phyloP scores from a whole-genome alignment of 2,329 filamentous ascomycete species.

The Cercospora berteroae region DNA sequence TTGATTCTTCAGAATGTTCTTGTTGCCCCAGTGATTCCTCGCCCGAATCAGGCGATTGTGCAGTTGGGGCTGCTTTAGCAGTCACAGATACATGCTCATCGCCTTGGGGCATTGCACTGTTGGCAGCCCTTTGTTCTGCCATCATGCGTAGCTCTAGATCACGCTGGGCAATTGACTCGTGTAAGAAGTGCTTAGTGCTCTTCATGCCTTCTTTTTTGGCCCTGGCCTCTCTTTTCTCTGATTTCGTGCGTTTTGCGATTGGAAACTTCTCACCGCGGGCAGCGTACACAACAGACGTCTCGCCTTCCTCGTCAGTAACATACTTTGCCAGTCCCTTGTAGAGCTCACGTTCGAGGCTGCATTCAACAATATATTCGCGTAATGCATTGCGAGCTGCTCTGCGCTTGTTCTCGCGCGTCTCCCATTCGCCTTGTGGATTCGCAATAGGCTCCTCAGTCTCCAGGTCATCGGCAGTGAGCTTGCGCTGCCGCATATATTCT shows the following conservation, averaged over 20 bases:
- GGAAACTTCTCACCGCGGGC: slow-evolving; percentile 14
- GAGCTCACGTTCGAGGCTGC: slow-evolving; percentile 10
- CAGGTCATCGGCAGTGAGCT: slow-evolving; percentile 3
- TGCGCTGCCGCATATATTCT: neutral
- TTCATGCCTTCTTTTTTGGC: slow-evolving; percentile 3
- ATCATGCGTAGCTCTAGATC: slow-evolving; percentile 6
- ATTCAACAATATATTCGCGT: slow-evolving; percentile 9
- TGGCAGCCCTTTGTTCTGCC: neutral
- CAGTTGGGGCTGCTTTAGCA: neutral
- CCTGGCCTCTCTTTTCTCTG: slow-evolving; percentile 6
- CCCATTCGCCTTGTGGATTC: neutral
- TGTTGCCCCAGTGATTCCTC: neutral
- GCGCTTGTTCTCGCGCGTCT: slow-evolving; percentile 3
- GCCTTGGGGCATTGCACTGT: neutral
- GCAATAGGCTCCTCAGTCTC: slow-evolving; percentile 2
- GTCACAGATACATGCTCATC: neutral
- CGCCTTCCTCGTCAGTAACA: slow-evolving; percentile 5
- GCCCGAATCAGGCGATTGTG: neutral
- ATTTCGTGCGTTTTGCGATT: neutral
- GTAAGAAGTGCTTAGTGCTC: slow-evolving; percentile 6
- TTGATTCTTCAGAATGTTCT: neutral
- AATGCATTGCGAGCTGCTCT: slow-evolving; percentile 12
- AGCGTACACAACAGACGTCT: slow-evolving; percentile 7
- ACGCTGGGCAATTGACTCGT: slow-evolving; percentile 2
- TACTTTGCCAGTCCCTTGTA: slow-evolving; percentile 15